Conservation (phyloP, 257 asterid genomes). For the Przewalskia tangutica region DNA sequence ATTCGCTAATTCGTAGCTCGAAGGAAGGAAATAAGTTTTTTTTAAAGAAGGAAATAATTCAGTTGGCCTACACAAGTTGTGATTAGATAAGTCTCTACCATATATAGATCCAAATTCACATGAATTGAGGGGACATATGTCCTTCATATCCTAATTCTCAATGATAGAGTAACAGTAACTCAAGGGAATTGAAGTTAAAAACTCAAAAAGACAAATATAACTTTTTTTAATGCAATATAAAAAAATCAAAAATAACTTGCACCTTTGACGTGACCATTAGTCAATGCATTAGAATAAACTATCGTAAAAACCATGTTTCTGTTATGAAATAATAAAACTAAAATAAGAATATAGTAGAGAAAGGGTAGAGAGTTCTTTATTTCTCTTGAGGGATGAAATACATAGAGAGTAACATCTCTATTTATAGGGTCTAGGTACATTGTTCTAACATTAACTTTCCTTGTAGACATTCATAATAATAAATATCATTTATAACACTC, state of each 20-base stretch:
- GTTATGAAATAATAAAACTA: no score
- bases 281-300: neutral
- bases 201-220: neutral
- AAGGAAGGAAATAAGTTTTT: neutral
- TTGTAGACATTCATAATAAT: no score
- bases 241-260: no score
- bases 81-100: neutral
- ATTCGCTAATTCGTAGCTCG: no score
- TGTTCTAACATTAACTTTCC: no score
- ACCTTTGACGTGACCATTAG: neutral
- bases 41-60: neutral
- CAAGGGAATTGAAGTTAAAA: neutral
- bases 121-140: conserved; percentile 4
- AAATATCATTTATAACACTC: no score
- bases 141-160: neutral
- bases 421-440: no score
- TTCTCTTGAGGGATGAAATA: no score
- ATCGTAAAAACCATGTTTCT: neutral
- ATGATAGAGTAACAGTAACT: neutral
- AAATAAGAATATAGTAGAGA: no score
- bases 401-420: no score
- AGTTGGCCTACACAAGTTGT: neutral
- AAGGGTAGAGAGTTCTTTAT: no score
- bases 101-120: conserved; percentile 1
- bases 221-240: neutral